Base-by-base conservation (phyloP, 2,329 filamentous ascomycete genomes). In the Bipolaris oryzae region DNA sequence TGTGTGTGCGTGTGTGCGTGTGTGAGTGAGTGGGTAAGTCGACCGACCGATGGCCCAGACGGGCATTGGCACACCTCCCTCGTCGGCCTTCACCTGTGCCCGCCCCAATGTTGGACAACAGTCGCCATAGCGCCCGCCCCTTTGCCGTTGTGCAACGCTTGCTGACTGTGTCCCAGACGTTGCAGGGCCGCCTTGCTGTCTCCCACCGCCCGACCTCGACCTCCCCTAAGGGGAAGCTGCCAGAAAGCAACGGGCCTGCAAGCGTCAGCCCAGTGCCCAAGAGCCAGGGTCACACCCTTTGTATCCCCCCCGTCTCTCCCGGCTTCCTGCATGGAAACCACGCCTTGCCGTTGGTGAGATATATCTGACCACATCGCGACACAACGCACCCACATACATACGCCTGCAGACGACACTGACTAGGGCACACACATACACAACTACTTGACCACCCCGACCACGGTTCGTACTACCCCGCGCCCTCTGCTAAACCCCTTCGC, bases 61-160 rank as follows among this genome's bases (percentile, higher is more conserved):
- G 16, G 18, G 42, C 42, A 44, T 44, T 44, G 42, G 42, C 23
- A 44, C 25, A 62, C 63, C 65, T 63, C 63, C 61, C 61, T 68
- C 70, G 69, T 48, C 72, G 70, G 73, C 72, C 69, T 66, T 66
- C 67, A 63, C 58, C 62, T 58, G 67, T 68, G 68, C 62, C 65
- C 68, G 64, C 61, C 61, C 47, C 68, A 68, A 72, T 70, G 68
- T 69, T 60, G 71, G 72, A 74, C 73, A 60, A 62, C 72, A 71
- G 57, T 65, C 63, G 70, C 62, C 67, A 65, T 63, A 63, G 64
- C 67, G 62, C 62, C 62, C 48, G 64, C 64, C 68, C 66, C 66
- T 69, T 70, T 69, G 66, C 62, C 61, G 53, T 62, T 61, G 57
- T 58, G 59, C 61, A 57, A 56, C 62, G 55, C 63, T 56, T 58